Evolutionary conservation across 225 moss, liverwort and hornwort species (phyloP).

Genomic region (Thuidium tamariscinum): DNA sequence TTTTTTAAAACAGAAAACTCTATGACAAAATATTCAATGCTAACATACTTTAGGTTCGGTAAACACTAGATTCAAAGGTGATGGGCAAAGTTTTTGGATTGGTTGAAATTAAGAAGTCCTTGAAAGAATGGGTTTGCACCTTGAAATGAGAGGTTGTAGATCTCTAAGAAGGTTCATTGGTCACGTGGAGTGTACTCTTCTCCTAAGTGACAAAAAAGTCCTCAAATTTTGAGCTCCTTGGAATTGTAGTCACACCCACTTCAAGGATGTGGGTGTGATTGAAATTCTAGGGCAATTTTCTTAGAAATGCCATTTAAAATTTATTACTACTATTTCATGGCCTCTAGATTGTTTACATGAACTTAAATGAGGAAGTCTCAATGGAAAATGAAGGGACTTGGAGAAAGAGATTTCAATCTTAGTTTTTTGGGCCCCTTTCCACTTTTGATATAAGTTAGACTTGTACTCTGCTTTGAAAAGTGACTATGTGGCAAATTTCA

Average conservation of each 20-base stretch:
- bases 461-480: no score
- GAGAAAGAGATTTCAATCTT: background rate
- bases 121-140: background rate
- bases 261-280: background rate
- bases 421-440: background rate
- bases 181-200: rapidly evolving
- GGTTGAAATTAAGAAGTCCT: background rate
- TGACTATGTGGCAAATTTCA: no score
- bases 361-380: rapidly evolving
- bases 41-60: no score
- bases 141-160: background rate
- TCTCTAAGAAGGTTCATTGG: background rate
- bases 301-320: rapidly evolving
- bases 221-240: rapidly evolving
- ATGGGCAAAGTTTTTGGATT: background rate
- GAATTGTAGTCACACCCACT: background rate
- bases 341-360: background rate
- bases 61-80: rapidly evolving
- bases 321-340: background rate
- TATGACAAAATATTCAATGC: background rate
- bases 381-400: background rate
- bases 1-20: no score
- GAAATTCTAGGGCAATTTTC: rapidly evolving
- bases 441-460: no score
- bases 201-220: background rate